A percentile compares a stretch with the other conserved stretches of the same genome.
These are phyloP conservation scores for Metarhizium robertsii DNA, from an alignment of 2,329 filamentous ascomycete species.

Conservation along the genomic window DNA sequence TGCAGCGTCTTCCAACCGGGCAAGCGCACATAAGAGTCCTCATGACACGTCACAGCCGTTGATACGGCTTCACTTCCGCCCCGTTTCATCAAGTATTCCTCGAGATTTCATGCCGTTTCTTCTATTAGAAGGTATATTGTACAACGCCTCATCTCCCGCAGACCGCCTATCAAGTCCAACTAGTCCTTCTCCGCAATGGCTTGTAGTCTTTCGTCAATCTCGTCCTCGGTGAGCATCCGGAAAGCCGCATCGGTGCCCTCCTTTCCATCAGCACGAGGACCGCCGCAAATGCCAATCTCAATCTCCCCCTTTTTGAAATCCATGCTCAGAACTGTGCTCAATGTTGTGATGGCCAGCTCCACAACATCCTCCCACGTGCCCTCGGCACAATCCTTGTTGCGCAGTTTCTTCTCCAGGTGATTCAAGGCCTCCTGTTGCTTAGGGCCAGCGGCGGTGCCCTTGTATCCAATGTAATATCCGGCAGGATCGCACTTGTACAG, in stretches of 20 bases:
- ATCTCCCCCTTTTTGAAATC: conserved; percentile 99
- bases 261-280: conserved; percentile 70
- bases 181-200: conserved; percentile 98
- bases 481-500: conserved; percentile 98
- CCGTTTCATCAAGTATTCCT: neutral
- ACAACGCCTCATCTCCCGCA: neutral
- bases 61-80: neutral
- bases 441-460: conserved; percentile 90
- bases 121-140: conserved; percentile 2
- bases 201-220: conserved; percentile 97
- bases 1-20: neutral
- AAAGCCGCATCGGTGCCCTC: conserved; percentile 74
- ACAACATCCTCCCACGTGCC: conserved; percentile 97
- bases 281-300: conserved; percentile 94
- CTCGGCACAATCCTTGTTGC: conserved; percentile 93
- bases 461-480: conserved; percentile 97
- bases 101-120: neutral
- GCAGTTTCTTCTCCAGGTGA: conserved; percentile 98
- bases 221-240: conserved; percentile 85
- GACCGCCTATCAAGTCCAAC: conserved; percentile 18
- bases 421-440: conserved; percentile 99
- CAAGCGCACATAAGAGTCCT: neutral
- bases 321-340: conserved; percentile 94
- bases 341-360: conserved; percentile 86
- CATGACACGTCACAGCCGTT: neutral